Base-by-base conservation (phyloP, 805 yeast species). In the Wickerhamomyces chaumierensis region DNA sequence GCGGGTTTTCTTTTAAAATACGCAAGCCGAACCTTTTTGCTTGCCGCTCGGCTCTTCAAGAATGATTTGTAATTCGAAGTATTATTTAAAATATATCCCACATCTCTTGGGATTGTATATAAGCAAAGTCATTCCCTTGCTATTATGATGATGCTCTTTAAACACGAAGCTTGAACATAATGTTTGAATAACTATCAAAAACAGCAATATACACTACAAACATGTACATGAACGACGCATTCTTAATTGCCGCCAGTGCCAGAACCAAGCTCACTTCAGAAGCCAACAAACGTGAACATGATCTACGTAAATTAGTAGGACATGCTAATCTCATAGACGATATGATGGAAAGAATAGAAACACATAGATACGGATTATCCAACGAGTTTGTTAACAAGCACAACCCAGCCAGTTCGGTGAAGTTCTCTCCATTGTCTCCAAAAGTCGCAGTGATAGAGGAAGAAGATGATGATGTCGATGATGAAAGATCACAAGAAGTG, bases 281-380 rank as follows among this genome's bases (percentile, higher is more conserved):
- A 37, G 57, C 57, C 11, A 16, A 46, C 7, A 45, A 42, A 21
- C 42, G 43, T 6, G 57, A 53, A 28, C 56, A 46, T 29, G 41
- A 51, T 34, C 36, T 53, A 17, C 41, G 57, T 36, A 33, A 40
- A 13, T 36, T 53, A 13, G 55, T 53, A 2, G 43, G 47, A 14
- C 57, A 53, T 41, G 57, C 57, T 5, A 53, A 53, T 37, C 25
- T 53, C 27, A 36, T 53, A 5, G 57, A 53, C 27, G 38, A 46
- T 34, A 34, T 53, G 6, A 44, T 51, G 49, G 57, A 51, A 12
- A 41, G 18, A 17, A 52, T 53, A 29, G 48, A 47, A 15, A 34
- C 39, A n/a, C 46, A 43, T 29, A 43, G 46, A 33, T 19, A 20
- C 25, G 35, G 38, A 12, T 11, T 31, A 42, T 18, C 31, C 43